Percentiles rank a stretch among this genome's conserved stretches.
phyloP scores from a whole-genome alignment of 1,284 basidiomycete genomes.

The Grifola frondosa region DNA sequence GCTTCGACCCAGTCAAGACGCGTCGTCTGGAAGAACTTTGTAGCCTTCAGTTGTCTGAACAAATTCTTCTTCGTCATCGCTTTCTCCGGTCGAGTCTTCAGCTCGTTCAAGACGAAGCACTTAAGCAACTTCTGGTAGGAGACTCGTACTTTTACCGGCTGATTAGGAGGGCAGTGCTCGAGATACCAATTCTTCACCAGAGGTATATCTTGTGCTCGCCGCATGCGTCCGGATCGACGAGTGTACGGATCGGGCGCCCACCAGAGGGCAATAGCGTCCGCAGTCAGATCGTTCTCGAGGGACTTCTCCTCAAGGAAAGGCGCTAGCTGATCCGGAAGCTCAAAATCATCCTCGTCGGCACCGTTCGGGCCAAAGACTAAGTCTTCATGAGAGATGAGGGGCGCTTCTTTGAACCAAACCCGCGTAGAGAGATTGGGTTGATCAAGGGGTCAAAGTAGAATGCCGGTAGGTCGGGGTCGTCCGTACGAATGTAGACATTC shows the following conservation, averaged over 20 bases:
- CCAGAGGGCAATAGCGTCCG: conserved; percentile 97
- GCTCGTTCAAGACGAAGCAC: conserved; percentile 92
- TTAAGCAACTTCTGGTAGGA: conserved; percentile 99
- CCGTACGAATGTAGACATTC: conserved; percentile 98
- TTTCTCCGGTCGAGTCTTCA: conserved; percentile 88
- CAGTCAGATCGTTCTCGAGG: conserved; percentile 89
- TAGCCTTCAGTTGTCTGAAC: conserved; percentile 94
- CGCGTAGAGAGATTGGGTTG: conserved; percentile 92
- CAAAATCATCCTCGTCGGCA: conserved; percentile 86
- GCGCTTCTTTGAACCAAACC: conserved; percentile 82
- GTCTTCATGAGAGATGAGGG: conserved; percentile 88
- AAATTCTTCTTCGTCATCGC: conserved; percentile 98
- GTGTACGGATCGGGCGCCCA: conserved; percentile 98
- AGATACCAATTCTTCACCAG: conserved; percentile 98
- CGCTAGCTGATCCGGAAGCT: conserved; percentile 77
- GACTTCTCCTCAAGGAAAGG: conserved; percentile 86
- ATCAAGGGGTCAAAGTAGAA: conserved; percentile 99
- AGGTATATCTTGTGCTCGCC: conserved; percentile 93
- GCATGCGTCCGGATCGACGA: conserved; percentile 88
- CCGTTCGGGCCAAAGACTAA: conserved; percentile 85
- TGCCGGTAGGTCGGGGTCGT: conserved; percentile 98
- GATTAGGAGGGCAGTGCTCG: conserved; percentile 95
- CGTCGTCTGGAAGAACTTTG: conserved; percentile 99
- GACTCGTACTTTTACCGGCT: conserved; percentile 97
- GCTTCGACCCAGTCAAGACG: conserved; percentile 99